Evolutionary conservation across 768 basidiomycete species (phyloP), one percentile per base, ranked within the genome.

Genomic region (Podaxis carcinomalis): DNA sequence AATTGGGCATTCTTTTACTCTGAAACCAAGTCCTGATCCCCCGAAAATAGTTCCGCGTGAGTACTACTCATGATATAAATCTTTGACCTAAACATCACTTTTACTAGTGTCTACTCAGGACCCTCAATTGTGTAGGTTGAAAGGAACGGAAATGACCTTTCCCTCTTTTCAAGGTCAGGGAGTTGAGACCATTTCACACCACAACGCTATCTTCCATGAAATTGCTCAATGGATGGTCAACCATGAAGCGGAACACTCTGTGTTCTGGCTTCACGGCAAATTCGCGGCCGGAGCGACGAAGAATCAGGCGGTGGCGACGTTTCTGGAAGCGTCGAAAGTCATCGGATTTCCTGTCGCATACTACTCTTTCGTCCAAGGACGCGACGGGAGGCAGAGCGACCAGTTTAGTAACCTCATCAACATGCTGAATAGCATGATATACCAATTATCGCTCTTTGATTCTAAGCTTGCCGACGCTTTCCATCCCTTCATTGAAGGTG

Each of bases 211-310:
- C 6, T 51, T 58, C 32, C 57, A 32, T 5, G 47, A 58, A n/a
- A 40, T 58, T 21, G n/a, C 47, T 27, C 57, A n/a, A 14, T 58
- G 57, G 57, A 21, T 58, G 37, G 57, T 32, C 37, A 27, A 58
- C 25, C 23, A 28, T 58, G 35, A 58, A 5, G 49, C 36, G 6
- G 49, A 51, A 4, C 57, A 58, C 23, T 47, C 49, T 14, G 57
- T 58, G 5, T 36, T 58, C 16, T 58, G 57, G 57, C 36, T 58
- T 19, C 36, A 50, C 16, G 47, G 37, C 2, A 51, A 58, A 27
- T 13, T 39, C 27, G 57, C 51, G 14, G 16, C 23, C 16, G 50
- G 36, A 40, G 32, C 32, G 35, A 51, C 47, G 7, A 50, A 51
- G 36, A 40, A 37, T 14, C 49, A 50, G 19, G 47, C 28, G 36